These are phyloP conservation scores for Warburgia ugandensis DNA, from an alignment of 164 flowering plant species.

Conservation along the genomic window DNA sequence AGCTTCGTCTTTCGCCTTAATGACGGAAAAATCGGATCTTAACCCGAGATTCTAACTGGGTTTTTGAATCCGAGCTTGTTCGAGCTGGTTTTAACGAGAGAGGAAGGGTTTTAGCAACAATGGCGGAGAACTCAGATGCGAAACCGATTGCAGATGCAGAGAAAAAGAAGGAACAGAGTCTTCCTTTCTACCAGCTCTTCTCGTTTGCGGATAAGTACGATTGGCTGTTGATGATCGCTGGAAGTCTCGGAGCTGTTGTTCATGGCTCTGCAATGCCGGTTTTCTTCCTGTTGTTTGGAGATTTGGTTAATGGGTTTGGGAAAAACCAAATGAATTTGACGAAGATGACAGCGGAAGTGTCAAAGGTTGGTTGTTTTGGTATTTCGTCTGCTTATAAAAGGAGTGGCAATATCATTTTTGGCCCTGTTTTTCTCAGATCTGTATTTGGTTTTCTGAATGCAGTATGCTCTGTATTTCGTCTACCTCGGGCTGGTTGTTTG, in stretches of 20 bases:
- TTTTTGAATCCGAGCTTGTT: background rate
- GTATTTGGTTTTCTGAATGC: constrained; percentile 18
- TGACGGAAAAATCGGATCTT: constrained; percentile 6
- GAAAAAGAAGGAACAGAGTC: constrained; percentile 81
- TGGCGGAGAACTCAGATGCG: constrained; percentile 58
- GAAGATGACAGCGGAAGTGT: constrained; percentile 73
- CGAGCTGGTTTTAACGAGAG: background rate
- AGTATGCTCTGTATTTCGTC: constrained; percentile 92
- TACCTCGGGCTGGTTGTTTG: constrained; percentile 89
- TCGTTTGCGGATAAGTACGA: constrained; percentile 86
- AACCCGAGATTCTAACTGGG: background rate
- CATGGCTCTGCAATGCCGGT: constrained; percentile 99
- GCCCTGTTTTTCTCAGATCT: constrained; percentile 3
- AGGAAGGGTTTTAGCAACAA: constrained; percentile 10
- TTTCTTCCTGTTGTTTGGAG: constrained; percentile 86
- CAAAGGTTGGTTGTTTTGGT: constrained; percentile 62
- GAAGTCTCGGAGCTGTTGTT: constrained; percentile 77
- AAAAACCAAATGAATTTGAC: constrained; percentile 70
- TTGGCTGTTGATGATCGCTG: constrained; percentile 58
- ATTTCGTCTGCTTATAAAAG: too few species aligned
- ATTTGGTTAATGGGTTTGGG: constrained; percentile 94
- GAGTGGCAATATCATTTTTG: too few species aligned
- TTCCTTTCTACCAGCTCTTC: constrained; percentile 77
- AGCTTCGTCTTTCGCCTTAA: constrained; percentile 4
- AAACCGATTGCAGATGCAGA: constrained; percentile 56